Evolutionary conservation across 2,329 filamentous ascomycete genomes (phyloP), one percentile per base, ranked within the genome.

Genomic region (Westerdykella aurantiaca): DNA sequence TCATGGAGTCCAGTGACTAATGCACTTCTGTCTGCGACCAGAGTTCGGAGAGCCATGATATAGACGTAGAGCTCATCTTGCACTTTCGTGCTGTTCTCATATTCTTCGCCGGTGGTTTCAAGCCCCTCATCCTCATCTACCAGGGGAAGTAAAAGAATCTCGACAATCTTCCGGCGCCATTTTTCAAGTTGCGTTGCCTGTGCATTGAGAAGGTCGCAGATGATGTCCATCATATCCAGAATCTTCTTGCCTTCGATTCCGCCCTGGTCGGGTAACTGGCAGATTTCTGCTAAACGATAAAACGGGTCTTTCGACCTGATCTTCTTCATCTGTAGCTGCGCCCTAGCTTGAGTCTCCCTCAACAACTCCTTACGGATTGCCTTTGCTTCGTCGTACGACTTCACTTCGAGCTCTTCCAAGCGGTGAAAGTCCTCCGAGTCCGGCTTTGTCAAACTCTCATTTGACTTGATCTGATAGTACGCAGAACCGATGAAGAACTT

Each of bases 1-100:
- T 93, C 94, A n/a, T 74, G 75, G 46, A 88, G 77, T 0, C 91
- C 91, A 1, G 84, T 85, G 13, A 96, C 74, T 22, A 82, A 80
- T 50, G 85, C 81, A 50, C 85, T 81, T 11, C 91, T 82, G 66
- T 97, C 90, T 6, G 87, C 83, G 44, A 93, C 78, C 38, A 85
- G 75, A 0, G 85, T 81, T 46, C 88, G 79, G 22, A 96, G 72
- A 7, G 80, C 82, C 60, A 89, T 82, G 45, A 95, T 85, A 58
- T 94, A 95, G 6, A 86, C 86, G 67, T 91, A 87, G 34, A 96
- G 79, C 60, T 94, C 82, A 48, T 96, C 91, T 67, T 97, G 91
- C 37, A 84, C 78, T 63, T 87, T 87, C 0, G 89, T 88, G 0
- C 91, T 95, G 25, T 86, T 80, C 53, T 88, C 86, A 50, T 95